Base-by-base conservation (phyloP, 1,284 basidiomycete species). In the Ceraceosorus guamensis region DNA sequence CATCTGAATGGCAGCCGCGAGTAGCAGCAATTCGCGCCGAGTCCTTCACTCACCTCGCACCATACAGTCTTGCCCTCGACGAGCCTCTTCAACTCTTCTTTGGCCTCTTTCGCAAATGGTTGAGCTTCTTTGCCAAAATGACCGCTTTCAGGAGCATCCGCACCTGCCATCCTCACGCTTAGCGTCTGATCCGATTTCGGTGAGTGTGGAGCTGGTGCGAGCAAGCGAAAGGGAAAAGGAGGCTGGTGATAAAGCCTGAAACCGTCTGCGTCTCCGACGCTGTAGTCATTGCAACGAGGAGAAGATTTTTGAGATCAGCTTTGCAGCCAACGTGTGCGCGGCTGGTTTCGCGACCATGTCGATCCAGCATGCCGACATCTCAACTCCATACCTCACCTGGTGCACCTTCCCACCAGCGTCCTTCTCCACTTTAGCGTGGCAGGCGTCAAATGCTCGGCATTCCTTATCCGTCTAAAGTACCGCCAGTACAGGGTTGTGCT, bases 61-160 rank as follows among this genome's bases (percentile, higher is more conserved):
- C 61, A 57, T 2, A 66, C 54, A 32, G 53, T 66, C 44, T 24
- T 59, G 14, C 52, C 66, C 35, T 54, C 55, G 47, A 55, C 57
- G 41, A 56, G 65, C 46, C 50, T 56, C 58, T 34, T 60, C 44
- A 76, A 61, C 31, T 64, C 66, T 5, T 56, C 62, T n/a, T 65
- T 60, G 5, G 73, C 73, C 53, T 75, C 73, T 50, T 73, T 67
- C 6, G 69, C 60, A 56, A 64, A 75, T 0, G 73, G 73, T 58
- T 76, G 73, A 11, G 64, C 66, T 14, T 59, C 64, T 52, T 73
- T 70, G 18, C 73, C 73, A 57, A 76, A 76, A 55, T 76, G 73
- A 5, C 59, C 69, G 8, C 61, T 58, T 49, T 76, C 73, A 1
- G 73, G 73, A 13, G 73, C 73, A 47, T 76, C 73, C 1, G 65